Base-by-base conservation (phyloP, 768 basidiomycete genomes). In the Kondoa subrosea region DNA sequence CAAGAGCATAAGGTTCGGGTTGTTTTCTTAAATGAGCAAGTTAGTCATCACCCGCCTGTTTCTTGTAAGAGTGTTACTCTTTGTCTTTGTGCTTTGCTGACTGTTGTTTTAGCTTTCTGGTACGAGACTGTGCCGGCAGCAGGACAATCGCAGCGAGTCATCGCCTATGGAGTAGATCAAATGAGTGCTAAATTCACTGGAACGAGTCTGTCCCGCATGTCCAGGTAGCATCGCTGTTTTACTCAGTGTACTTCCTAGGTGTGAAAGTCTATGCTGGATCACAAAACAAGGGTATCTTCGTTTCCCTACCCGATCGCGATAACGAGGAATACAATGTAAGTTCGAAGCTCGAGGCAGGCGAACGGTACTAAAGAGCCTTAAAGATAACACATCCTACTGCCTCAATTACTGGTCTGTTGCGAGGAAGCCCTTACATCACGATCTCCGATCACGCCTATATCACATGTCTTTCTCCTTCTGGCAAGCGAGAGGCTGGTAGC, bases 11-110 rank as follows among this genome's bases (percentile, higher is more conserved):
- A 66, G 32, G 50, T 69, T 15, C 57, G 74, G 4, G 66, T 73
- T 40, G 71, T 72, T 32, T 72, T 75, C 66, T 25, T 75, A 57
- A 75, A 71, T 67, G 74, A 75, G 67, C 74, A 75, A 77, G 85
- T 96, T 60, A 95, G 89, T 1, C 95, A 99, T 78, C 95, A 99
- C 74, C 95, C 95, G 0, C 95, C 95, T 1, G 84, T 96, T 32
- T 93, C 61, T 8, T 31, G 61, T 63, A 32, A 3, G 61, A 15
- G 14, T 0, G 85, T 87, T 0, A 21, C 93, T 85, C 75, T 31
- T 50, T 85, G 17, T 59, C 29, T 31, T 31, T 12, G 33, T 31
- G 4, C n/a, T 27, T 32, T 63, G 61, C 61, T 63, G 29, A 84
- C 40, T 70, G 89, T 87, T 4, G 70, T 59, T 59, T 27, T 32